Base-by-base conservation (phyloP, 768 basidiomycete genomes). In the Boletus barrowsii region DNA sequence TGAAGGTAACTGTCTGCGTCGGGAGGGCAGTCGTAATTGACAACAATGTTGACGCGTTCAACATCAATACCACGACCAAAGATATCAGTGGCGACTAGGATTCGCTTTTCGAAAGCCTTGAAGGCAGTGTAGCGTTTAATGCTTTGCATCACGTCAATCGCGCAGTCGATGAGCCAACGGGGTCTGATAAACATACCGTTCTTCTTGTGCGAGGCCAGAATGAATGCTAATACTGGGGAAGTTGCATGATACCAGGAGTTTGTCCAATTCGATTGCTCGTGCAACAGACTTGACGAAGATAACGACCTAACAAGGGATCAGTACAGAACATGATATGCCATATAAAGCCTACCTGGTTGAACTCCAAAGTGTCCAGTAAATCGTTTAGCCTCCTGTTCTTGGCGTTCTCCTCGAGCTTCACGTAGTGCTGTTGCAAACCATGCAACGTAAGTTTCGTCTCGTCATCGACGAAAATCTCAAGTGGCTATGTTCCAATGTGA, bases 31-130 rank as follows among this genome's bases (percentile, higher is more conserved):
- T 99, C 97, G 69, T 99, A 99, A 74, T 99, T 99, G 77, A 99
- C 83, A 47, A 99, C 97, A 54, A 98, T 98, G 75, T 99, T 99
- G 64, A 99, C 97, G 57, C 97, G 93, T 72, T 99, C 97, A 20
- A 99, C 96, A 76, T 99, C 97, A 60, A 99, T 99, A 61, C 96
- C 97, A 72, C 97, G 92, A 56, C 97, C 97, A 57, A 99, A 99
- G 61, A 99, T 98, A 71, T 99, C 97, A 18, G 97, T 99, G 18
- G 95, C 96, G 40, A 99, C 97, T 18, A 99, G 81, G 60, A 99
- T 98, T 60, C 97, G 93, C 76, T 98, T 99, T 78, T 99, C 97
- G 62, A 99, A 99, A 17, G 92, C 91, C 75, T 99, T 99, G 83
- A 99, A 99, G 36, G 95, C 93, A 26, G 91, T 90, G 76, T 98